These are phyloP conservation scores for Penicillium occitanis DNA, from an alignment of 2,329 filamentous ascomycete genomes.

Conservation along the genomic window DNA sequence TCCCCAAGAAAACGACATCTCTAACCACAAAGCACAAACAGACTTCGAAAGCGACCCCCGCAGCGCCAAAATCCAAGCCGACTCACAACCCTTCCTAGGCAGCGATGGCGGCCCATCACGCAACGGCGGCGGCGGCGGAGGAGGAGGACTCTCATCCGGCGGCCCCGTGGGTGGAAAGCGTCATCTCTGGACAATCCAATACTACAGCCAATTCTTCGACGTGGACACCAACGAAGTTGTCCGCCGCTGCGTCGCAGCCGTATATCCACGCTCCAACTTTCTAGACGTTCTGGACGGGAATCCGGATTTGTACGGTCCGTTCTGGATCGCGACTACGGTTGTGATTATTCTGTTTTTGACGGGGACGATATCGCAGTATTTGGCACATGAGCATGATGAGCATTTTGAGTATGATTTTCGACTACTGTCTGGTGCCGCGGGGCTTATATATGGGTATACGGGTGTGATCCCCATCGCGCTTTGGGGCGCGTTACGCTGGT, in stretches of 20 bases:
- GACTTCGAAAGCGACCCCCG: conserved; percentile 67
- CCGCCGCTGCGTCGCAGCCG: conserved; percentile 79
- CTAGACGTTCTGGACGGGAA: conserved; percentile 96
- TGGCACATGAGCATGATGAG: conserved; percentile 64
- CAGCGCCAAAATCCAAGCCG: conserved; percentile 51
- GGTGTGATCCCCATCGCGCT: conserved; percentile 78
- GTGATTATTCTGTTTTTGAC: conserved; percentile 93
- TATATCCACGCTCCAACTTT: conserved; percentile 91
- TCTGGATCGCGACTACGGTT: conserved; percentile 98
- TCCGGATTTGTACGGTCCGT: conserved; percentile 91
- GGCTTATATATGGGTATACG: conserved; percentile 94
- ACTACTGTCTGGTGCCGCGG: conserved; percentile 83
- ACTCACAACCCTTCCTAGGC: conserved; percentile 52
- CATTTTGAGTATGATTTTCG: conserved; percentile 91
- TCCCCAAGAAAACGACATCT: background rate
- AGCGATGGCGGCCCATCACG: conserved; percentile 41
- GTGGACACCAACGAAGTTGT: conserved; percentile 92
- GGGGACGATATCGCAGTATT: conserved; percentile 90
- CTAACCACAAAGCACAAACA: conserved; percentile 28
- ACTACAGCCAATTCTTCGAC: conserved; percentile 98
- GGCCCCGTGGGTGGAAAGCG: conserved; percentile 59
- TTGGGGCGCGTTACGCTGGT: conserved; percentile 90
- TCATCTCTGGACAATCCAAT: conserved; percentile 86
- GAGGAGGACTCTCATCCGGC: conserved; percentile 29
- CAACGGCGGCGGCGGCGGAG: conserved; percentile 42